Evolutionary conservation across 345 rosid genomes (phyloP).

Genomic region (Eucalyptus dawsonii): DNA sequence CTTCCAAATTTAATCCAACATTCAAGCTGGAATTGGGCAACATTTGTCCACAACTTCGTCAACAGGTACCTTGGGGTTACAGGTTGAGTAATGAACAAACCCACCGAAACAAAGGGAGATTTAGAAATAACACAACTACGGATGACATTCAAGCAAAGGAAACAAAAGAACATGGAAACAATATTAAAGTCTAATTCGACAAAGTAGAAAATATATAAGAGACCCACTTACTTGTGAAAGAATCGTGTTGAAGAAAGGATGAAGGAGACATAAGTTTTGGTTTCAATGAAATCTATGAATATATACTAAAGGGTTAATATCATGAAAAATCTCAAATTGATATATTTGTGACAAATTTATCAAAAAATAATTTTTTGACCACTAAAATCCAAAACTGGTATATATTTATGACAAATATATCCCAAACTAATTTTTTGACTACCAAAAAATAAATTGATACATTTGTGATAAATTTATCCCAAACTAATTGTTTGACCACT

Average conservation of each 20-base stretch:
- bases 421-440: no score
- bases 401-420: rapidly evolving
- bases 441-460: rapidly evolving
- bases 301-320: neutral
- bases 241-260: neutral
- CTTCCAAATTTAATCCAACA: neutral
- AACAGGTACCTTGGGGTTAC: neutral
- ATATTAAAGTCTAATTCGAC: neutral
- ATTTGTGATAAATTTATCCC: rapidly evolving
- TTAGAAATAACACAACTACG: neutral
- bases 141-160: neutral
- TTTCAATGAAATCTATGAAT: neutral
- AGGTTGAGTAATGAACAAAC: no score
- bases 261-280: neutral
- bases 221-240: neutral
- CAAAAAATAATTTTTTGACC: no score
- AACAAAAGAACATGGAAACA: neutral
- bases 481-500: no score
- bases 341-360: rapidly evolving
- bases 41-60: neutral
- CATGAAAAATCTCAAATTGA: rapidly evolving
- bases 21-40: neutral
- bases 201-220: neutral
- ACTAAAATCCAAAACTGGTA: no score
- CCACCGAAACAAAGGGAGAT: neutral